Evolutionary conservation across 345 rosid genomes (phyloP), one percentile per base, ranked within the genome.

Genomic region (Limnanthes douglasii): DNA sequence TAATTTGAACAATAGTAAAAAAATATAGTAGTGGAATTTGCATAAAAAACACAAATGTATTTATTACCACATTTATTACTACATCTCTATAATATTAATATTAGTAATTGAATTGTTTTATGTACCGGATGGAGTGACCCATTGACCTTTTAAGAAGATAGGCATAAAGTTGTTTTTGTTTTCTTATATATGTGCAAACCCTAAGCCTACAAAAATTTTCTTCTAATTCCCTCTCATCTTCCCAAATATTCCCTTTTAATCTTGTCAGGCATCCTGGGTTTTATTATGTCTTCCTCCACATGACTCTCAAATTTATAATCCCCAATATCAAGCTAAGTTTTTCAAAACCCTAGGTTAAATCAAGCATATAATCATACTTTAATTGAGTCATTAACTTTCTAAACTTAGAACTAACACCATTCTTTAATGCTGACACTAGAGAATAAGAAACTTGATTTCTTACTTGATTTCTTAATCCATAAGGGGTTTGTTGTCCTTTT

Each of bases 171-270:
- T 48, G 15, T 5, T 52, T 64, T 75, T 68, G 73, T 68, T 65
- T 62, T 66, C 54, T 57, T 68, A 54, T 45, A 41, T 45, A 39
- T 37, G 59, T 46, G 60, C 50, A 55, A 65, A 41, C 62, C 58
- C 65, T 54, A 55, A 54, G 52, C 51, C 57, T 45, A 45, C 45
- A 11, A 10, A 48, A 20, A 34, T 59, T 62, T 60, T 51, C 68
- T 71, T 72, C 77, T 72, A 65, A 68, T 71, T 62, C 68, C 62
- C 59, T 65, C 57, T 52, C 62, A 60, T 60, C 50, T 71, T 68
- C 85, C 74, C 74, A 75, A 65, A 71, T 72, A 72, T 68, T 75
- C 78, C 60, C 53, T 62, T 62, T 53, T 44, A 52, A 60, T 47
- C 48, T 53, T 60, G 46, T 52, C 57, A 37, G 35, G 38, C 48